Evolutionary conservation across 179 eudicot genomes (phyloP), one percentile per base, ranked within the genome.

Genomic region (Actinidia polygama): DNA sequence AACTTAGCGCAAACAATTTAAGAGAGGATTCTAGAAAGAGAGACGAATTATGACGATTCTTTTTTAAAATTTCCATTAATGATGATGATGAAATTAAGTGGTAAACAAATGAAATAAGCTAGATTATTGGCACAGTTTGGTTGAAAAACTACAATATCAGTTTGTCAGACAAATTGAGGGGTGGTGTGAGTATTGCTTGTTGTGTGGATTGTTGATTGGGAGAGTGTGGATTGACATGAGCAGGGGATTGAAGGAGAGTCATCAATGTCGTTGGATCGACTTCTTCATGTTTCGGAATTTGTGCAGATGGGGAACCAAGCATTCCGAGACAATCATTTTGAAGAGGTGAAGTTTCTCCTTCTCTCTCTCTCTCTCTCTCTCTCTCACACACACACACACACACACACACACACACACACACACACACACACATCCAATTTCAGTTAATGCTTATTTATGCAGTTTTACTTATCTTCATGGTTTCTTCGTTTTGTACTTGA

Each of bases 281-380:
- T 90, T 79, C 85, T 86, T 36, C 94, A 92, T 89, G 88, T 93
- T 68, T 90, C 87, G 24, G 92, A 93, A 79, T 84, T 90, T 46
- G 89, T 95, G 88, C 88, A 91, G 82, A 69, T 50, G 78, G 99
- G 97, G 40, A 96, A 95, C 89, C 88, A 77, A 49, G 98, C 98
- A 16, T 95, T 91, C 72, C 91, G 93, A 24, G 88, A 85, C 6
- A 81, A 83, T 64, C 87, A 88, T 71, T 89, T 90, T 51, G 99
- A 93, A 83, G 96, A 93, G 98, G 99, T 94, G 49, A 76, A 36
- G 9, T 30, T 30, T 30, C 36, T 30, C 71, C 46, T 70, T 70
- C 16, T 23, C 23, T 70, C 16, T 71, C 18, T 77, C 16, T 10
- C n/a, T n/a, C n/a, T n/a, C n/a, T n/a, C n/a, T n/a, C n/a, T n/a